Evolutionary conservation across 2,329 filamentous ascomycete species (phyloP).

Genomic region (Stachybotrys chlorohalonatus): DNA sequence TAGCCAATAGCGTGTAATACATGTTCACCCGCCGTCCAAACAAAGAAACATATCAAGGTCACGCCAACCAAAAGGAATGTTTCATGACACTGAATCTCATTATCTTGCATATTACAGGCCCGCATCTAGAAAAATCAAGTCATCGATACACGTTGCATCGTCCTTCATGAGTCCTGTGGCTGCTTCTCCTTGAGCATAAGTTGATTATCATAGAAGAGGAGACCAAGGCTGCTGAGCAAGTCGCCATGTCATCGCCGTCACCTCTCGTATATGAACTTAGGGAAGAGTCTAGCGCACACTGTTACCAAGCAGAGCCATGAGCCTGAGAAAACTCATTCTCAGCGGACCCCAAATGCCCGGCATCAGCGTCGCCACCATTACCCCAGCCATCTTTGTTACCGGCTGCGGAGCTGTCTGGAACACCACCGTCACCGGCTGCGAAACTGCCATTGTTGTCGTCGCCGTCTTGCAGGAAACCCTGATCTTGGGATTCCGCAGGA

Average conservation of each 20-base stretch:
- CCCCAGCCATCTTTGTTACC: slow-evolving; percentile 1
- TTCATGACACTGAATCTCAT: neutral
- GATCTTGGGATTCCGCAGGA: slow-evolving; percentile 6
- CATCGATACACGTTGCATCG: neutral
- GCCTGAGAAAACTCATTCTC: slow-evolving; percentile 5
- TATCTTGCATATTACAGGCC: neutral
- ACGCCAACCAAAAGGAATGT: neutral
- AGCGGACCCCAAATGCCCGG: slow-evolving; percentile 4
- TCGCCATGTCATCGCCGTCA: neutral
- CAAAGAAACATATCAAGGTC: neutral
- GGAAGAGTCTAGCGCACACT: no score
- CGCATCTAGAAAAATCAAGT: neutral
- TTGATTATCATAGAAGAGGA: neutral
- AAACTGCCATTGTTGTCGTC: neutral
- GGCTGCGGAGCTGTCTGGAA: neutral
- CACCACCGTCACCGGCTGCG: neutral
- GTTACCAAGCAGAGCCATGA: neutral
- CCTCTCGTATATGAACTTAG: no score
- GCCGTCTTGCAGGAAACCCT: slow-evolving; percentile 6
- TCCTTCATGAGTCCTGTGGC: neutral
- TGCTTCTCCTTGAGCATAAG: neutral
- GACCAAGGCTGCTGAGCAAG: neutral
- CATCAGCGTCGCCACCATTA: neutral
- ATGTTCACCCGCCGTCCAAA: neutral
- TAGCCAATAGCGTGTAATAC: slow-evolving; percentile 12